Percentiles rank a stretch among this genome's conserved stretches.
phyloP scores from a whole-genome alignment of 2,329 filamentous ascomycete genomes.

The Colletotrichum orchidophilum region DNA sequence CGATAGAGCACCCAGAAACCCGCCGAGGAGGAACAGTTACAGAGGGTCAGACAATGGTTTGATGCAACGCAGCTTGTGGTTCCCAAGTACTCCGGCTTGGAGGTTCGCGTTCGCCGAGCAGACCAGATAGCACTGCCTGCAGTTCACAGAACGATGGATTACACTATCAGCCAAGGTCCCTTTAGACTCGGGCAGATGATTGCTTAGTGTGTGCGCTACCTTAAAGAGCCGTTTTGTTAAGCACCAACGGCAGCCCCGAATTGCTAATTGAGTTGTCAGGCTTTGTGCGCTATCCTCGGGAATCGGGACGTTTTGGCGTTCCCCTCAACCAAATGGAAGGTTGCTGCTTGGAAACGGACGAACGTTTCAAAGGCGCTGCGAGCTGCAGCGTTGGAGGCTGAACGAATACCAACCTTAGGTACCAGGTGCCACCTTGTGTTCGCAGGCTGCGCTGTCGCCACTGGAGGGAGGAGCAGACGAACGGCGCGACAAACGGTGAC shows the following conservation, averaged over 20 bases:
- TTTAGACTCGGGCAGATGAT: slow-evolving; percentile 17
- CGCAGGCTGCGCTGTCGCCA: slow-evolving; percentile 12
- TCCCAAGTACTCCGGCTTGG: slow-evolving; percentile 22
- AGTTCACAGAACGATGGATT: slow-evolving; percentile 17
- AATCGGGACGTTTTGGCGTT: neutral
- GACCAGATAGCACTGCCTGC: neutral
- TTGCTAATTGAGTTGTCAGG: neutral
- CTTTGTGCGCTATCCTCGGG: neutral
- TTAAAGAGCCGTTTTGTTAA: neutral
- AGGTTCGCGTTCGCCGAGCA: slow-evolving; percentile 20
- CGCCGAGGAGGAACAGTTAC: no score
- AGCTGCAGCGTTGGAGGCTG: neutral
- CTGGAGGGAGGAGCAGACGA: neutral
- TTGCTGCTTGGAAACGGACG: slow-evolving; percentile 4
- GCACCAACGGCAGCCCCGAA: neutral
- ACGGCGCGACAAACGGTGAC: neutral
- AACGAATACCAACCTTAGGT: no score
- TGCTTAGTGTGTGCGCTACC: slow-evolving; percentile 4
- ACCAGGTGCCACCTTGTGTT: neutral
- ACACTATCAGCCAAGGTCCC: slow-evolving; percentile 1
- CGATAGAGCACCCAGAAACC: neutral
- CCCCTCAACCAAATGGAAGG: neutral
- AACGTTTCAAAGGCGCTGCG: neutral
- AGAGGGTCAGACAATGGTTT: slow-evolving; percentile 15
- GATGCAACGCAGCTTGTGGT: slow-evolving; percentile 7